Conservation (phyloP, 2,329 filamentous ascomycete genomes). For the Aspergillus sp. region DNA sequence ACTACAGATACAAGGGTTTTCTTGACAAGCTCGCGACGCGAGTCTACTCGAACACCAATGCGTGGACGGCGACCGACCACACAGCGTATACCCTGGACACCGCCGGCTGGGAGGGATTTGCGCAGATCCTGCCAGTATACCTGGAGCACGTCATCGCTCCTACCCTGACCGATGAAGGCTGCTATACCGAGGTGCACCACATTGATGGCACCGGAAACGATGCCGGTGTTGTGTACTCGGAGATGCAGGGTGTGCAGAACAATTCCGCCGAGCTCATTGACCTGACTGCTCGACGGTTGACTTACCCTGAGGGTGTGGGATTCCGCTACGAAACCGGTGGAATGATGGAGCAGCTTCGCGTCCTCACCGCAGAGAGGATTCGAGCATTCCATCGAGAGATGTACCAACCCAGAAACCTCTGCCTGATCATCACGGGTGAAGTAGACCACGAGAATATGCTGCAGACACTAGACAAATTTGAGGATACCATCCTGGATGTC, state of each 20-base stretch:
- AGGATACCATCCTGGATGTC: slow-evolving; percentile 78
- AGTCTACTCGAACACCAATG: slow-evolving; percentile 91
- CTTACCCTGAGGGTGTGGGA: slow-evolving; percentile 86
- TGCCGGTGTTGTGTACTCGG: slow-evolving; percentile 95
- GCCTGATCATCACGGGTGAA: slow-evolving; percentile 87
- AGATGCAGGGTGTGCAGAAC: slow-evolving; percentile 97
- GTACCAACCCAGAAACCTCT: slow-evolving; percentile 97
- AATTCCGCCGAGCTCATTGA: slow-evolving; percentile 84
- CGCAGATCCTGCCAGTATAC: slow-evolving; percentile 90
- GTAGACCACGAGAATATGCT: slow-evolving; percentile 80
- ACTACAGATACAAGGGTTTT: slow-evolving; percentile 90
- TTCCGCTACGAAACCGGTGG: slow-evolving; percentile 98
- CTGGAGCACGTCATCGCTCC: slow-evolving; percentile 91
- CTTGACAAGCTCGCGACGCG: slow-evolving; percentile 91
- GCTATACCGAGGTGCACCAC: slow-evolving; percentile 95
- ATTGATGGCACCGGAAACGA: slow-evolving; percentile 91
- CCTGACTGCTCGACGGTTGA: slow-evolving; percentile 70
- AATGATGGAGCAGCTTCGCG: slow-evolving; percentile 86
- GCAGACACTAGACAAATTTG: slow-evolving; percentile 80
- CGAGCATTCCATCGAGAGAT: slow-evolving; percentile 93
- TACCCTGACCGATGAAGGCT: slow-evolving; percentile 87
- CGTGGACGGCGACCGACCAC: slow-evolving; percentile 95
- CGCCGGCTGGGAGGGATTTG: slow-evolving; percentile 95
- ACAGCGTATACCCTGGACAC: slow-evolving; percentile 95
- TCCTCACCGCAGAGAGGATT: slow-evolving; percentile 84